Percentiles rank a stretch among this genome's conserved stretches.
Evolutionary conservation across 495 filamentous ascomycete genomes (phyloP).

Genomic region (Penicillium atrosanguineum): DNA sequence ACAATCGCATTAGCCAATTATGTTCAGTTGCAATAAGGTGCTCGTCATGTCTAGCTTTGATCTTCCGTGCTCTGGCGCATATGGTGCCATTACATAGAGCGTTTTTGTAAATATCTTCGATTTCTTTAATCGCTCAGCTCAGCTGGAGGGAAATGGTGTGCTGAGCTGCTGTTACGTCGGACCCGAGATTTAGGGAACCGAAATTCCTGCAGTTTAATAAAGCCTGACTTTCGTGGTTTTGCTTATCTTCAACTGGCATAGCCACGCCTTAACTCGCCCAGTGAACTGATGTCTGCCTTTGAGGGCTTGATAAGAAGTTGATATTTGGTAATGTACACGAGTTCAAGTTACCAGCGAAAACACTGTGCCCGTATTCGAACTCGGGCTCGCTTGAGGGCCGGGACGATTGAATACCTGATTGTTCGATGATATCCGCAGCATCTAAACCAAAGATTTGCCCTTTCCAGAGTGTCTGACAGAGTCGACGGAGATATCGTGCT

Average conservation of each 20-base stretch:
- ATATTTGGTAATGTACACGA: neutral
- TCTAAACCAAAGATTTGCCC: slow-evolving; percentile 7
- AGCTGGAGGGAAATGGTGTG: slow-evolving; percentile 7
- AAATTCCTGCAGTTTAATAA: neutral
- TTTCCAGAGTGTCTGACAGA: slow-evolving; percentile 5
- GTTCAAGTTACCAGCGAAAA: neutral
- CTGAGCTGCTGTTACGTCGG: slow-evolving; percentile 9
- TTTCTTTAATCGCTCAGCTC: slow-evolving; percentile 13
- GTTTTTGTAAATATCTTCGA: slow-evolving; percentile 31
- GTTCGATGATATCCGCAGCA: neutral
- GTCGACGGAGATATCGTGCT: slow-evolving; percentile 33
- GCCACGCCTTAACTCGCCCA: slow-evolving; percentile 49
- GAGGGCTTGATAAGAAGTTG: neutral
- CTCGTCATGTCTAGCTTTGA: slow-evolving; percentile 3
- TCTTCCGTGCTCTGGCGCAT: slow-evolving; percentile 16
- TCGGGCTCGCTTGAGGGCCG: neutral
- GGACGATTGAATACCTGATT: neutral
- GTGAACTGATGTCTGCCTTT: slow-evolving; percentile 56
- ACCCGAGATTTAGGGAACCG: neutral
- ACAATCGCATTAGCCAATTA: slow-evolving; percentile 38
- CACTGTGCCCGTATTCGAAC: neutral
- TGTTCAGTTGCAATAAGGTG: slow-evolving; percentile 42
- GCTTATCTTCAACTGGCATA: neutral
- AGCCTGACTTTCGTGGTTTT: neutral
- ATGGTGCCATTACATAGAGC: slow-evolving; percentile 29